A percentile compares a stretch with the other conserved stretches of the same genome.
Conservation (phyloP, 805 yeast species). For the Lachancea fermentati region DNA sequence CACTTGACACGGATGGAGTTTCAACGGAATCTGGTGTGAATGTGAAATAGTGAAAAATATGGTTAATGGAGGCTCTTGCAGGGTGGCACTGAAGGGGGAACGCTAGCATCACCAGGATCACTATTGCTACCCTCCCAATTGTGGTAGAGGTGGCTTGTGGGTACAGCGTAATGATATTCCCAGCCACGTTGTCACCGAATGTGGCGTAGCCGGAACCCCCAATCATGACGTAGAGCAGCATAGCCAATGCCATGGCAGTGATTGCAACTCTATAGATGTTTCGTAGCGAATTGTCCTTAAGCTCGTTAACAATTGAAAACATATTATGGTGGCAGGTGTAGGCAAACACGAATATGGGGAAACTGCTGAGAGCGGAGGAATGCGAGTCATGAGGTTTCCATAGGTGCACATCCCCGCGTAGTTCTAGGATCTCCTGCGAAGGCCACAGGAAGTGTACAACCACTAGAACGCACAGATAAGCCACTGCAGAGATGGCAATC, state of each 20-base stretch:
- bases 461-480: constrained; percentile 68
- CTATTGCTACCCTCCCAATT: constrained; percentile 75
- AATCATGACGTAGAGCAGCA: constrained; percentile 57
- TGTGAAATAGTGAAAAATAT: constrained; percentile 51
- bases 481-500: constrained; percentile 75
- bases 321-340: constrained; percentile 95
- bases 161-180: constrained; percentile 77
- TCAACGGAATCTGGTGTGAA: constrained; percentile 9
- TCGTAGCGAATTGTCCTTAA: constrained; percentile 47
- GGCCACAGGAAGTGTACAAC: constrained; percentile 54
- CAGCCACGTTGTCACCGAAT: constrained; percentile 73
- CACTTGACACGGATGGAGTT: neutral
- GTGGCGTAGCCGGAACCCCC: constrained; percentile 83
- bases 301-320: constrained; percentile 84
- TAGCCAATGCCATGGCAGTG: constrained; percentile 54
- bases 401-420: constrained; percentile 46
- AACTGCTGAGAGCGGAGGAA: constrained; percentile 54
- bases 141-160: constrained; percentile 61
- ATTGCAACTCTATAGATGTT: constrained; percentile 44
- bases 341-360: constrained; percentile 92
- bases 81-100: constrained; percentile 91
- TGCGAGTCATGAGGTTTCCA: constrained; percentile 41
- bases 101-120: constrained; percentile 72
- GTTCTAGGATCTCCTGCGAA: constrained; percentile 20
- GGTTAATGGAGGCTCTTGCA: constrained; percentile 74